Evolutionary conservation across 75 land plant species (phyloP), one percentile per base, ranked within the genome.

Genomic region (Cryptomeria japonica): DNA sequence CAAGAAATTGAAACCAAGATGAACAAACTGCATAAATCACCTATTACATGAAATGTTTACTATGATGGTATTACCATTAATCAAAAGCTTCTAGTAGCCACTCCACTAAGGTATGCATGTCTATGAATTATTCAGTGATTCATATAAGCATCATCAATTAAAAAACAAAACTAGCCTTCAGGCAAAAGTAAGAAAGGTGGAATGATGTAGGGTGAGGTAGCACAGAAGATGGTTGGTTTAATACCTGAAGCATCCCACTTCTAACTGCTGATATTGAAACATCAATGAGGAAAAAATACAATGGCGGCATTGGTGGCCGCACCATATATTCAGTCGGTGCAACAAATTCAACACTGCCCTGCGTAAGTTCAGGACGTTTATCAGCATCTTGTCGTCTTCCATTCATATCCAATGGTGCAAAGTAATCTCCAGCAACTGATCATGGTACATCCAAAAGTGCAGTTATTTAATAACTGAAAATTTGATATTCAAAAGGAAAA

Each of bases 281-380:
- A 83, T 98, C 99, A 85, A 98, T 98, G 83, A 98, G 95, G 85
- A 98, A 98, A 88, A 98, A 98, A 88, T 96, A 98, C 36, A 93
- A 76, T 39, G 99, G 99, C 32, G 99, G 99, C 99, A 98, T 98
- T 28, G 99, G 99, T 7, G 99, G 99, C 73, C 99, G 97, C 37
- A 97, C 95, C 99, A 98, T 98, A 84, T 97, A 98, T 68, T 98
- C 99, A 31, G 99, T 95, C 37, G 99, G 94, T 80, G 99, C 99
- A 93, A 98, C 95, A 91, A 97, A 96, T 32, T 98, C 99, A 5
- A 98, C 99, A 92, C 96, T 97, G 42, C 97, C 99, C 80, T 90
- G 88, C 41, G 90, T 90, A 86, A 98, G 97, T 88, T 98, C 99
- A 42, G 97, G 97, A 61, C 96, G 91, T 75, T 95, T 91, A 89